Evolutionary conservation across 345 rosid species (phyloP).

Genomic region (Conringia planisiliqua): DNA sequence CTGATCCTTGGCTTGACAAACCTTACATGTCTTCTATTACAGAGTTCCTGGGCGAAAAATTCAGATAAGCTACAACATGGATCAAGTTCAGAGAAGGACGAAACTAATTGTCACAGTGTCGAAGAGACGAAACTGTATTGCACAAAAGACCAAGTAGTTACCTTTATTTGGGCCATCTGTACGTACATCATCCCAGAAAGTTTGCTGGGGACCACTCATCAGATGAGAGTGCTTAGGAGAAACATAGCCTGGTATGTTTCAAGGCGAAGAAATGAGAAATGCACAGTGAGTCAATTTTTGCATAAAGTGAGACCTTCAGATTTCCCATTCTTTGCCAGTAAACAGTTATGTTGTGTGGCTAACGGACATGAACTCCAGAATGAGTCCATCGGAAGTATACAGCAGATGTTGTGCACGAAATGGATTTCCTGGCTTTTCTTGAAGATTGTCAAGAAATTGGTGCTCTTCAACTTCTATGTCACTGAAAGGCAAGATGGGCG

Average conservation of each 20-base stretch:
- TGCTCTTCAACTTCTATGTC: constrained; percentile 70
- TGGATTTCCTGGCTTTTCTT: constrained; percentile 87
- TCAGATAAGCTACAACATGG: constrained; percentile 13
- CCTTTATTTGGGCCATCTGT: constrained; percentile 80
- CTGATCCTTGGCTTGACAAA: background rate
- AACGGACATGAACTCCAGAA: constrained; percentile 26
- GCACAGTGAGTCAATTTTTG: constrained; percentile 58
- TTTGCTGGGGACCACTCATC: constrained; percentile 63
- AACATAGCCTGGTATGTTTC: constrained; percentile 64
- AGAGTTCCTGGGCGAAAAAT: constrained; percentile 32
- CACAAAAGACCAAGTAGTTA: constrained; percentile 59
- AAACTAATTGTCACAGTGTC: constrained; percentile 16
- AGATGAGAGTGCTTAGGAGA: constrained; percentile 60
- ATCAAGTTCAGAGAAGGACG: constrained; percentile 12
- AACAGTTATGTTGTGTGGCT: constrained; percentile 33
- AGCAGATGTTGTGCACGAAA: constrained; percentile 42
- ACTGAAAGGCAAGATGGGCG: constrained; percentile 77
- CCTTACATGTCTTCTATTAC: constrained; percentile 21
- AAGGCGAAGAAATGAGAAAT: constrained; percentile 65
- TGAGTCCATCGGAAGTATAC: constrained; percentile 40
- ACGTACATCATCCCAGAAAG: constrained; percentile 65
- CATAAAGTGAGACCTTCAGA: constrained; percentile 50
- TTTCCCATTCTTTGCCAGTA: constrained; percentile 49
- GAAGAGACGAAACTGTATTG: constrained; percentile 46
- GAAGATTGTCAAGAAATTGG: constrained; percentile 57